Evolutionary conservation across 208 protist species (phyloP), one percentile per base, ranked within the genome.

Genomic region (Novymonas esmeraldas): DNA sequence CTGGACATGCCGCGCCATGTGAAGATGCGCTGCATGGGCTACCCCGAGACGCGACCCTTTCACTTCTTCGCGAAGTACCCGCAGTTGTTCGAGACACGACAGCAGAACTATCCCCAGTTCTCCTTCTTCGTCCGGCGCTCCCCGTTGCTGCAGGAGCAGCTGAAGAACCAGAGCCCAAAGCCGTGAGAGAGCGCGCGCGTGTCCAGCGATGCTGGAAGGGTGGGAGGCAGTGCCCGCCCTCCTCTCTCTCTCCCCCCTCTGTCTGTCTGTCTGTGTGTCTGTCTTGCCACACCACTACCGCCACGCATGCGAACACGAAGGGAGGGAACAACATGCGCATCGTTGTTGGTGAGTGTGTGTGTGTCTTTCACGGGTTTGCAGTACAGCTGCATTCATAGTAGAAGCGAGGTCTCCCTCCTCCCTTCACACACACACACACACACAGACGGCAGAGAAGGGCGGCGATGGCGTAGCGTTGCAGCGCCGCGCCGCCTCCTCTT

Each of bases 1-100:
- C 66, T 93, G 6, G 20, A 46, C 2, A 77, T 93, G 5, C 78
- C 87, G 4, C 61, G 72, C 6, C 72, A 88, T 34, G 81, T 93
- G 44, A 81, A 87, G 45, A 66, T 77, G 61, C 62, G 64, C 7
- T 90, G 76, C 70, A 90, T 93, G 81, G 77, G 77, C 26, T 85
- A 81, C 61, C 86, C 86, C 0, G 0, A 2, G 9, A 18, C 66
- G 28, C 75, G 73, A 26, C 73, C 82, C 0, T 58, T 55, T 11
- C 34, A 69, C 4, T 93, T 81, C 68, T 86, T 90, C 50, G 45
- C 77, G 50, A 73, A 71, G 22, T 72, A 93, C 42, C 81, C 87
- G 0, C 75, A 84, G 54, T 89, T 84, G 68, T 93, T 90, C 69
- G 87, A 93, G 6, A 68, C 90, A 1, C 78, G 75, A 16, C 34